Conservation (phyloP, 768 basidiomycete species). For the Hydnomerulius pinastri region DNA sequence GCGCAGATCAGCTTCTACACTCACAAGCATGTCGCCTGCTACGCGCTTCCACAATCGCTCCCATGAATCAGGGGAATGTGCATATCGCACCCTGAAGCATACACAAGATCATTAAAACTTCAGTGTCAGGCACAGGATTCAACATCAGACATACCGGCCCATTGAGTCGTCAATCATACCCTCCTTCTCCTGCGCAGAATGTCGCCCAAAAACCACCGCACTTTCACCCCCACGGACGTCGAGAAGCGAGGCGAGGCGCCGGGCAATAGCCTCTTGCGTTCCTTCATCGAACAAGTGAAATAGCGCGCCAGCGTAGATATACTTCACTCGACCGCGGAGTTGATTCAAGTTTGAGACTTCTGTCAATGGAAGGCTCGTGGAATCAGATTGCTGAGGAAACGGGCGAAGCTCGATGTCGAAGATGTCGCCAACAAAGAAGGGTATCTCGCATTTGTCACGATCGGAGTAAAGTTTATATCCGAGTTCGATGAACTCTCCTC, state of each 20-base stretch:
- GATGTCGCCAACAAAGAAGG: conserved; percentile 33
- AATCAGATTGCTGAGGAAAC: not conserved
- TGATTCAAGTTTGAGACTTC: conserved; percentile 21
- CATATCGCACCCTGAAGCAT: conserved; percentile 28
- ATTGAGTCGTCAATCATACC: conserved; percentile 31
- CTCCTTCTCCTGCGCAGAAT: conserved; percentile 25
- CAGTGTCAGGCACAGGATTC: not conserved
- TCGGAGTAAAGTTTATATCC: not conserved
- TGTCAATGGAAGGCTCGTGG: not conserved
- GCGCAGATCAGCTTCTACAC: too few relatives aligned
- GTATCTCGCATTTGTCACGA: conserved; percentile 15
- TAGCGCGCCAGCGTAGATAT: conserved; percentile 34
- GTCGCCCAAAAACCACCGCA: conserved; percentile 35
- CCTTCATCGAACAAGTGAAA: conserved; percentile 39
- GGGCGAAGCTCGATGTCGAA: conserved; percentile 21
- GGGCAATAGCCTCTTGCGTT: conserved; percentile 33
- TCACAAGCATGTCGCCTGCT: conserved; percentile 11
- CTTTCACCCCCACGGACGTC: conserved; percentile 23
- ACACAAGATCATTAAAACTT: too few relatives aligned
- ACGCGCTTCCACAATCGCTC: conserved; percentile 29
- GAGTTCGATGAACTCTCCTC: conserved; percentile 2
- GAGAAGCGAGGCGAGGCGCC: conserved; percentile 28
- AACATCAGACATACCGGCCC: conserved; percentile 17
- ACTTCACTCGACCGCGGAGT: conserved; percentile 25
- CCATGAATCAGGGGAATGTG: conserved; percentile 34